Evolutionary conservation across 2,329 filamentous ascomycete species (phyloP).

Genomic region (Neonectria sp.): DNA sequence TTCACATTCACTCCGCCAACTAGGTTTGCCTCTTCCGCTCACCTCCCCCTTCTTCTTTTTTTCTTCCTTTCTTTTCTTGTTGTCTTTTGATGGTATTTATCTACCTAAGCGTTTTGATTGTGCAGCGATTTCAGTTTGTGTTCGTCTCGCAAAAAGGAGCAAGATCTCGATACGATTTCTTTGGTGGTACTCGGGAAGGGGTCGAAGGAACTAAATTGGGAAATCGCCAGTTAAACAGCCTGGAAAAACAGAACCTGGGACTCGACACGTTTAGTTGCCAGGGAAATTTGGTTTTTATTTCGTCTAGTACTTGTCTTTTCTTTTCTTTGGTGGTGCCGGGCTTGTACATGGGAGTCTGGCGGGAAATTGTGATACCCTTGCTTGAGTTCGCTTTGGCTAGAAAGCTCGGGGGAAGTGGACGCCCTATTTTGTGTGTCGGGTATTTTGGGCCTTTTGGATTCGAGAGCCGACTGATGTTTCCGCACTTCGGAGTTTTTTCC

Average conservation of each 20-base stretch:
- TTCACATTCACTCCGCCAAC: not conserved
- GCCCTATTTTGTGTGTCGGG: constrained; percentile 11
- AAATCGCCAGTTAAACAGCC: constrained; percentile 24
- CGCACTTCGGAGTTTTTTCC: constrained; percentile 13
- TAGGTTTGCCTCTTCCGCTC: not conserved
- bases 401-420: constrained; percentile 18
- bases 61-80: not conserved
- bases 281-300: constrained; percentile 13
- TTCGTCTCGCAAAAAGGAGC: not conserved
- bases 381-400: constrained; percentile 21
- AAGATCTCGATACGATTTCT: constrained; percentile 3
- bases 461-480: constrained; percentile 11
- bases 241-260: constrained; percentile 31
- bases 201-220: constrained; percentile 26
- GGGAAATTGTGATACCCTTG: constrained; percentile 28
- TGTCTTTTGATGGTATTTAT: constrained; percentile 7
- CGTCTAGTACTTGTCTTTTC: constrained; percentile 7
- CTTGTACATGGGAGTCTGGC: constrained; percentile 21
- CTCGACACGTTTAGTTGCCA: constrained; percentile 2
- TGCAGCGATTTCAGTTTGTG: constrained; percentile 5
- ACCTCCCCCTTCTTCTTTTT: not conserved
- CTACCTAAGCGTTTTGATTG: not conserved
- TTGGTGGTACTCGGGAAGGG: constrained; percentile 11
- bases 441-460: not conserved
- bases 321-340: constrained; percentile 7